Evolutionary conservation across 805 yeast species (phyloP).

Genomic region (Starmerella apis): DNA sequence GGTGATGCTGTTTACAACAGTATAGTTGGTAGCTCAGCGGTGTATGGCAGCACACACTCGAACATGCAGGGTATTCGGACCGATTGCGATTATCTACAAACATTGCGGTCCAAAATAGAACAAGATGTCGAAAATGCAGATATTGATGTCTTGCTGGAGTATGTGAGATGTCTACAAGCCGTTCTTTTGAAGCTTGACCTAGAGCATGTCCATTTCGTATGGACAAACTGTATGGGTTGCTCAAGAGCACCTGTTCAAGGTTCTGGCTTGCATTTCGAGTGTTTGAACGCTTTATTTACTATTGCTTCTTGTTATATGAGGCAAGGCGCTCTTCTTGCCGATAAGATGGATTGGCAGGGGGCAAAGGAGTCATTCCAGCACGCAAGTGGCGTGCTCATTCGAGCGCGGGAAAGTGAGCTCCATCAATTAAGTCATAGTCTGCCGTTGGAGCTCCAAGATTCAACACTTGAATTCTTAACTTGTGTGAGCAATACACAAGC

Average conservation of each 20-base stretch:
- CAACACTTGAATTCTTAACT: background rate
- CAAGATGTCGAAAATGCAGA: background rate
- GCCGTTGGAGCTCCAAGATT: constrained; percentile 9
- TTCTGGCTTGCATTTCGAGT: constrained; percentile 49
- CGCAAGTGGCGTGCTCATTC: constrained; percentile 7
- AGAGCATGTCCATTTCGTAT: constrained; percentile 29
- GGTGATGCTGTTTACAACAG: background rate
- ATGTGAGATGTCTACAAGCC: background rate
- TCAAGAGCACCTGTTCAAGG: constrained; percentile 39
- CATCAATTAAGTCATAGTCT: background rate
- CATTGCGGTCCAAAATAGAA: background rate
- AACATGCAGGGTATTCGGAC: background rate
- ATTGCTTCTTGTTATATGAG: constrained; percentile 55
- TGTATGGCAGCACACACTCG: background rate
- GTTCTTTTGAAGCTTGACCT: background rate
- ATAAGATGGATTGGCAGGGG: constrained; percentile 31
- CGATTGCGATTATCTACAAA: constrained; percentile 8
- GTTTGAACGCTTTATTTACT: constrained; percentile 54
- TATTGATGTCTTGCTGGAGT: background rate
- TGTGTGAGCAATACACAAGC: background rate
- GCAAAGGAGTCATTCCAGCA: background rate
- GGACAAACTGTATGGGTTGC: constrained; percentile 63
- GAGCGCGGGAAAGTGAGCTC: background rate
- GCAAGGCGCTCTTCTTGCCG: constrained; percentile 35
- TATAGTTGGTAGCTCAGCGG: background rate